Conservation (phyloP, 2,329 filamentous ascomycete genomes). For the Didymellaceae sp. region DNA sequence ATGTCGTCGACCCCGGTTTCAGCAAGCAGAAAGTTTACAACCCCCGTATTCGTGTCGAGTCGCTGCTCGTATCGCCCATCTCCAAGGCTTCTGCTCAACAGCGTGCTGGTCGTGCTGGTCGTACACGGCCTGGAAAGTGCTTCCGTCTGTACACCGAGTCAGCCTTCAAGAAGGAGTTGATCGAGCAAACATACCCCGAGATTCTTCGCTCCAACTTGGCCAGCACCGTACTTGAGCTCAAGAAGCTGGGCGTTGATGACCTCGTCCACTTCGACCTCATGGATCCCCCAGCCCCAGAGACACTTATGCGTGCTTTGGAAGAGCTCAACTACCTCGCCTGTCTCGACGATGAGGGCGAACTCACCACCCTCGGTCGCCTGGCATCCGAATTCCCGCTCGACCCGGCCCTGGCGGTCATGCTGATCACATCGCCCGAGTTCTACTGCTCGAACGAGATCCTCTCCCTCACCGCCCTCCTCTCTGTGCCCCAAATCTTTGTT, state of each 20-base stretch:
- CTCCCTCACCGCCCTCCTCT: constrained; percentile 90
- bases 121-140: constrained; percentile 97
- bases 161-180: constrained; percentile 97
- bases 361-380: constrained; percentile 82
- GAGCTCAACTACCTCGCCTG: constrained; percentile 98
- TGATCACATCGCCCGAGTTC: constrained; percentile 96
- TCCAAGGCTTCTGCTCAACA: constrained; percentile 98
- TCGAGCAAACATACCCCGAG: constrained; percentile 96
- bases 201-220: constrained; percentile 93
- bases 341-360: constrained; percentile 92
- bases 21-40: constrained; percentile 99
- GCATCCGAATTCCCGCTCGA: constrained; percentile 97
- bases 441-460: constrained; percentile 99
- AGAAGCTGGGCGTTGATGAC: constrained; percentile 95
- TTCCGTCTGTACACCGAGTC: constrained; percentile 95
- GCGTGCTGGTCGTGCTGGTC: constrained; percentile 97
- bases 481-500: constrained; percentile 92
- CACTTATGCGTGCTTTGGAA: constrained; percentile 95
- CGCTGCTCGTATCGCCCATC: constrained; percentile 94
- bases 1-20: constrained; percentile 98
- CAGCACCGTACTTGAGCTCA: constrained; percentile 93
- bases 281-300: constrained; percentile 97
- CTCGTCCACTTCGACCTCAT: constrained; percentile 98
- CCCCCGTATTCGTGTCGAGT: constrained; percentile 93
- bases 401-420: constrained; percentile 92